Evolutionary conservation across 441 rosid species (phyloP).

Genomic region (Populus trichocarpa): DNA sequence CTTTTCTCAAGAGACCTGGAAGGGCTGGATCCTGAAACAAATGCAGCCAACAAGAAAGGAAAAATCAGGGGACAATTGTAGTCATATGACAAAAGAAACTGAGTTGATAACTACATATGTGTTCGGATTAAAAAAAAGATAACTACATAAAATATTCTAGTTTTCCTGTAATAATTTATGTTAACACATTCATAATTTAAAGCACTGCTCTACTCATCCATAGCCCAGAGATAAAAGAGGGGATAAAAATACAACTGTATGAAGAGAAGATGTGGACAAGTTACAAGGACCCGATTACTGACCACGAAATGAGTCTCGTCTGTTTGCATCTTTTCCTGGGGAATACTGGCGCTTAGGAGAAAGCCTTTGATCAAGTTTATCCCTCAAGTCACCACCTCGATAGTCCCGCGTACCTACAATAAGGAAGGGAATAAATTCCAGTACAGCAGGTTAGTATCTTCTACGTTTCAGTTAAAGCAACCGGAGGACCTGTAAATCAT

Average conservation of each 20-base stretch:
- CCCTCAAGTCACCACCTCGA: constrained; percentile 72
- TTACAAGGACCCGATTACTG: constrained; percentile 22
- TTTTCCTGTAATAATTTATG: neutral
- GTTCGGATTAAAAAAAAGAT: neutral
- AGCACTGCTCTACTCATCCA: neutral
- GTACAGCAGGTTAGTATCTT: constrained; percentile 20
- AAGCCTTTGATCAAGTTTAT: constrained; percentile 69
- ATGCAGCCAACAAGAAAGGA: constrained; percentile 14
- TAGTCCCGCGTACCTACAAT: constrained; percentile 56
- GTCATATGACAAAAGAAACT: constrained; percentile 9
- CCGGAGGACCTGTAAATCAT: constrained; percentile 22
- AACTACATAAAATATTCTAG: neutral
- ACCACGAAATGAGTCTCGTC: constrained; percentile 46
- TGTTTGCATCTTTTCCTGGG: constrained; percentile 50
- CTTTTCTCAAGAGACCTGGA: constrained; percentile 49
- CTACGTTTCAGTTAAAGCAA: constrained; percentile 27
- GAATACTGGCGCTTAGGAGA: constrained; percentile 64
- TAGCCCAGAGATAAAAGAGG: neutral
- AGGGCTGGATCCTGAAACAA: constrained; percentile 64
- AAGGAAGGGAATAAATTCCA: constrained; percentile 23
- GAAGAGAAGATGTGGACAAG: neutral
- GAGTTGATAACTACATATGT: neutral
- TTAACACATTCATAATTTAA: neutral
- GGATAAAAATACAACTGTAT: neutral
- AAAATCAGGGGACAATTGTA: constrained; percentile 3